Evolutionary conservation across 805 yeast species (phyloP), one percentile per base, ranked within the genome.

Genomic region (Kazachstania africana): DNA sequence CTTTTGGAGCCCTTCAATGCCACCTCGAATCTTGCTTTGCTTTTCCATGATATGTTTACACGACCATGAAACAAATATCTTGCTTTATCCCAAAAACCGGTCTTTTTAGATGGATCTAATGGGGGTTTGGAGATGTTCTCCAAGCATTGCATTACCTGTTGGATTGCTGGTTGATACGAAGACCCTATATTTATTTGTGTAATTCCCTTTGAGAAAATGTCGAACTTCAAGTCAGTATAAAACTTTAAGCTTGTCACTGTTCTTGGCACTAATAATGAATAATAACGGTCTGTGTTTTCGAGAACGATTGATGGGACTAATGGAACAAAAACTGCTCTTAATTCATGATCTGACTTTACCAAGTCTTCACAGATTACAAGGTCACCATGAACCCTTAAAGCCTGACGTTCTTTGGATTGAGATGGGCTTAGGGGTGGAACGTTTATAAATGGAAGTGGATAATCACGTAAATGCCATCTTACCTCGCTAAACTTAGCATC

Each of bases 61-160:
- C 71, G 67, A 0, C 94, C 94, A 58, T 87, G 96, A 43, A 84
- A 59, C 12, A 78, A 63, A 18, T 75, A 65, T 30, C 95, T 60
- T 17, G 84, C 55, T 50, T 85, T 88, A 55, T 87, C 97, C 97
- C 97, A 87, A 43, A 85, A 76, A 1, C 97, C 97, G 10, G 84
- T 58, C 43, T 78, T 79, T 3, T 72, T 68, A 2, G 95, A 82
- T 0, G 87, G 87, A 51, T 87, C 97, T 12, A 80, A 58, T 0
- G 93, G 94, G 0, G 95, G 94, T 51, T 88, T 87, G 1, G 93
- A 75, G 48, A 87, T 82, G 27, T 78, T 75, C 44, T 85, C 94
- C 37, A 87, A 68, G 34, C 72, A 78, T 34, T 74, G 59, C 75
- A 81, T 78, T 2, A 77, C 65, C 41, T 83, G 87, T 41, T 83